Base-by-base conservation (phyloP, 1,284 basidiomycete species). In the Sanghuangporus weigelae region DNA sequence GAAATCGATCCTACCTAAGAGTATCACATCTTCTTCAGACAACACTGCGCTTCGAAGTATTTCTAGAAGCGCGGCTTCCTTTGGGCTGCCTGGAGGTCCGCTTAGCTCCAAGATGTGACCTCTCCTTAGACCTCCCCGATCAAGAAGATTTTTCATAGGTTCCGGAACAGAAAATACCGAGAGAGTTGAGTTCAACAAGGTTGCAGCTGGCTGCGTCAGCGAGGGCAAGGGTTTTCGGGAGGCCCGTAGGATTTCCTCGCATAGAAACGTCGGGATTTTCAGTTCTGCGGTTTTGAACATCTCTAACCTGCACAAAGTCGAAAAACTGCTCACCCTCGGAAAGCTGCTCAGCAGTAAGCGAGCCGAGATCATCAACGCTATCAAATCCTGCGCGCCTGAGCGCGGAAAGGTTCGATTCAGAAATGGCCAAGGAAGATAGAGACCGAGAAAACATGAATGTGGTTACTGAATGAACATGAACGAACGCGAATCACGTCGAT, bases 71-170 rank as follows among this genome's bases (percentile, higher is more conserved):
- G 89, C 68, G 2, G 69, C 68, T 65, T 87, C 86, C 68, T 88
- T 90, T 11, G 81, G 79, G 55, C 81, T 81, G 49, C 89, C 89
- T 1, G 89, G 89, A 42, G 89, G 86, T 0, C 89, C 89, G 53
- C 86, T 88, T 69, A 91, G 75, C 74, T 91, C 89, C 40, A 91
- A 75, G 65, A 90, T 78, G 66, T 81, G 78, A 10, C 87, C 86
- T 64, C 76, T 77, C 57, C 75, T 74, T 56, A 91, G 71, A 12
- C 89, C 89, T 46, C 86, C 87, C 42, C 74, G 78, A 19, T 38
- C 51, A 7, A 91, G 77, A 3, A 90, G 71, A 31, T 73, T 73
- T 67, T 91, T 86, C 21, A 89, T 73, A 23, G 82, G 77, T 2
- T 71, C 64, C n/a, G 72, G 74, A 0, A 84, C 81, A 1, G 75